These are phyloP conservation scores for Liquidambar formosana DNA, from an alignment of 164 flowering plant species.

Conservation along the genomic window DNA sequence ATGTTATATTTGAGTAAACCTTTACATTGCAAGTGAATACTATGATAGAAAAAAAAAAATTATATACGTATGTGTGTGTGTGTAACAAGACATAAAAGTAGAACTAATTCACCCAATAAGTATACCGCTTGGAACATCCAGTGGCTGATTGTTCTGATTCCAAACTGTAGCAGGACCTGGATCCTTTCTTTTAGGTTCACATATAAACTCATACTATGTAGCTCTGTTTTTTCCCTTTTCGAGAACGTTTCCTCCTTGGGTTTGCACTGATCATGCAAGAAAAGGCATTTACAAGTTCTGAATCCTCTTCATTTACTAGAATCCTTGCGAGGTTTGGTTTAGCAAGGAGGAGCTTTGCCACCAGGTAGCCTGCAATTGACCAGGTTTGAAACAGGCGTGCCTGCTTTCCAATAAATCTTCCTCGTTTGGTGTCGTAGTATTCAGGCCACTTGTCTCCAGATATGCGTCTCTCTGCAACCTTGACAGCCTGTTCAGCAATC, in stretches of 20 bases:
- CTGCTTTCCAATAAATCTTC: constrained; percentile 81
- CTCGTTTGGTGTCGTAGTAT: constrained; percentile 81
- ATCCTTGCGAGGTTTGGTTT: constrained; percentile 68
- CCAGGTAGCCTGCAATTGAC: constrained; percentile 89
- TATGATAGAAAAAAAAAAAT: too few species aligned
- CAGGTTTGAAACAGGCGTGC: constrained; percentile 80
- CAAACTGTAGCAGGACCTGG: neutral
- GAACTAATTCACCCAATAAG: too few species aligned
- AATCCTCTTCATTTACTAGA: constrained; percentile 65
- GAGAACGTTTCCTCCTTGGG: constrained; percentile 73
- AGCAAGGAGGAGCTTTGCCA: constrained; percentile 69
- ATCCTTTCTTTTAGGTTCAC: neutral
- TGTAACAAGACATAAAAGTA: too few species aligned
- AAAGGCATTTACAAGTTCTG: constrained; percentile 67
- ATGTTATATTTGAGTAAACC: too few species aligned
- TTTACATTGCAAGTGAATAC: too few species aligned
- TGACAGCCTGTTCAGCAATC: constrained; percentile 72
- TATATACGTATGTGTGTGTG: too few species aligned
- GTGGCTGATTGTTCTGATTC: too few species aligned
- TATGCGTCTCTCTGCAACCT: constrained; percentile 69
- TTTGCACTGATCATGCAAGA: constrained; percentile 56
- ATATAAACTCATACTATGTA: constrained; percentile 46
- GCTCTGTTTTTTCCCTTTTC: constrained; percentile 40
- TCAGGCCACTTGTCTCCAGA: constrained; percentile 87
- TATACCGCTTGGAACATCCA: too few species aligned